These are phyloP conservation scores for Excoecaria cochinchinensis DNA, from an alignment of 345 rosid genomes.

Conservation along the genomic window DNA sequence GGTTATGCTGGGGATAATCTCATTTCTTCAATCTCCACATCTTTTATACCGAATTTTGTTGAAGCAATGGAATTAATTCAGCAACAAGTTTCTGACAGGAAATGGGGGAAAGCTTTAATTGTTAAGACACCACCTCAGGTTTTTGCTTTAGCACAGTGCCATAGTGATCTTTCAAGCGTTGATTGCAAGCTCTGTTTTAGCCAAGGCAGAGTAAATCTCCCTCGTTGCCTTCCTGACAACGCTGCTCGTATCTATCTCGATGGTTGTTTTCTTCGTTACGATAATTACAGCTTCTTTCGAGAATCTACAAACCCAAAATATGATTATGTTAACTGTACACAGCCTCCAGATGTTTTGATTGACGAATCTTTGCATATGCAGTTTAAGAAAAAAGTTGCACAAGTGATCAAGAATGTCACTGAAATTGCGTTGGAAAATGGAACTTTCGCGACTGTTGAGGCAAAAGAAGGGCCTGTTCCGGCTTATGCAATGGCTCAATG, in stretches of 20 bases:
- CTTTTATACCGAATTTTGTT: conserved; percentile 11
- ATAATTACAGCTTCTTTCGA: conserved; percentile 42
- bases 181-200: conserved; percentile 48
- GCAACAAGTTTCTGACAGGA: background rate
- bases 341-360: background rate
- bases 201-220: conserved; percentile 26
- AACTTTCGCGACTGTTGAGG: conserved; percentile 43
- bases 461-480: conserved; percentile 19
- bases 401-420: conserved; percentile 40
- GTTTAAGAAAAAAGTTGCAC: conserved; percentile 28
- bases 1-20: background rate
- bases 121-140: conserved; percentile 25
- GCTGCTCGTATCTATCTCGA: conserved; percentile 60
- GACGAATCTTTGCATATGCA: conserved; percentile 7
- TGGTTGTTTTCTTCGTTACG: conserved; percentile 69
- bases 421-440: conserved; percentile 32
- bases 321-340: conserved; percentile 33
- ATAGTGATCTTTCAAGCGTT: conserved; percentile 36
- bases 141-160: conserved; percentile 46
- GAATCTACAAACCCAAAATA: conserved; percentile 38
- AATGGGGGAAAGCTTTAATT: conserved; percentile 25
- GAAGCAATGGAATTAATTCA: conserved; percentile 24
- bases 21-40: background rate
- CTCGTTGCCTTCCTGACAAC: conserved; percentile 30
- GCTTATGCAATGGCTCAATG: conserved; percentile 72